phyloP scores from a whole-genome alignment of 1,284 basidiomycete genomes.

The Heterobasidion occidentale region DNA sequence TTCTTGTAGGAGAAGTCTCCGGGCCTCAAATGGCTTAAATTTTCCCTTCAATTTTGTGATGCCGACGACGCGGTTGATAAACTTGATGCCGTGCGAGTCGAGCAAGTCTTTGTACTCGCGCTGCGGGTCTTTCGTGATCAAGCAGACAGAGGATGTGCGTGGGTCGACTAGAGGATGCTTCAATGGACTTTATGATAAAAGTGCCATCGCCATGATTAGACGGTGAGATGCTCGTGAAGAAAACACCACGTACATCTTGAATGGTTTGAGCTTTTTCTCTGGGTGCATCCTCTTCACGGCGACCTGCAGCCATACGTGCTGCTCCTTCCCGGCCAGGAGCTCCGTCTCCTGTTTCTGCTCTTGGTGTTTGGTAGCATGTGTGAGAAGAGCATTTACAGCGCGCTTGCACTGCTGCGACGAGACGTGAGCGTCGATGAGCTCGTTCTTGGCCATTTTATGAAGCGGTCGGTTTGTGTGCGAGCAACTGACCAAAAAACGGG shows the following conservation, averaged over 20 bases:
- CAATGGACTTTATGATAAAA: constrained; percentile 49
- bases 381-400: constrained; percentile 72
- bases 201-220: not conserved
- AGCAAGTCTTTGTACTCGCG: constrained; percentile 93
- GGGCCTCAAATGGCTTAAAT: constrained; percentile 89
- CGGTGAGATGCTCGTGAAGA: constrained; percentile 1
- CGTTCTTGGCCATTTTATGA: constrained; percentile 31
- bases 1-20: constrained; percentile 79
- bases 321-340: constrained; percentile 74
- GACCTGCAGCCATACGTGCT: constrained; percentile 81
- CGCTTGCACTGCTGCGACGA: constrained; percentile 66
- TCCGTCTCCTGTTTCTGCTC: constrained; percentile 64
- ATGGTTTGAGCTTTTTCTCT: constrained; percentile 73
- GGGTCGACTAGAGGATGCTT: constrained; percentile 81
- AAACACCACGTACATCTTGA: constrained; percentile 62
- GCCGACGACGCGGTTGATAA: constrained; percentile 90
- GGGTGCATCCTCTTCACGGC: constrained; percentile 77
- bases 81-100: constrained; percentile 71
- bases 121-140: constrained; percentile 95
- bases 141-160: constrained; percentile 71
- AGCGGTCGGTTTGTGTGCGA: too few species aligned
- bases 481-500: too few species aligned
- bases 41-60: constrained; percentile 86
- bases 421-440: constrained; percentile 64
- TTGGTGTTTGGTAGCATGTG: constrained; percentile 58